Percentiles rank a stretch among this genome's conserved stretches.
Conservation (phyloP, 345 rosid species). For the Gossypium bickii region DNA sequence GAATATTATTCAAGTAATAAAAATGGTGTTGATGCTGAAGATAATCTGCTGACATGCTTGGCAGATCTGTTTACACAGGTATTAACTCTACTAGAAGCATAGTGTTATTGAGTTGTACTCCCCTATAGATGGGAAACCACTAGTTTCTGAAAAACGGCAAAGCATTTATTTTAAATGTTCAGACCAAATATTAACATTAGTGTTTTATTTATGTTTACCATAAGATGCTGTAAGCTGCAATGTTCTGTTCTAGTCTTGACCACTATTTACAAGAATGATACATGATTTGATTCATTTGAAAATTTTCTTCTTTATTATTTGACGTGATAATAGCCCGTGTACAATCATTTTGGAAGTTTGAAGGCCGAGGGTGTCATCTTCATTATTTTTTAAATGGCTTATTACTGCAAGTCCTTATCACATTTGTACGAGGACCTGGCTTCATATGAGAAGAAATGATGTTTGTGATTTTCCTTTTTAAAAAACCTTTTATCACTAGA, state of each 20-base stretch:
- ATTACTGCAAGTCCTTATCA: background rate
- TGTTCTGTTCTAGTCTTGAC: background rate
- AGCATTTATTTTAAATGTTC: background rate
- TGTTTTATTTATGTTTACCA: background rate
- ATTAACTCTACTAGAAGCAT: background rate
- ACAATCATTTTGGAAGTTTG: background rate
- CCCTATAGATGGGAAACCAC: background rate
- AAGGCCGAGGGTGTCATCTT: background rate
- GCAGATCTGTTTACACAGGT: conserved; percentile 98
- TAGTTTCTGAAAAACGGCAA: background rate
- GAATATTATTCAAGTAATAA: conserved; percentile 84
- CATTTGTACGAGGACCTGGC: background rate
- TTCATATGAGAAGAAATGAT: background rate
- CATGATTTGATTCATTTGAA: background rate
- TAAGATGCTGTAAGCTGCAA: background rate
- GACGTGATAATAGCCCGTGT: background rate
- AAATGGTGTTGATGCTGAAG: conserved; percentile 71
- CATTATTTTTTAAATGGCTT: background rate
- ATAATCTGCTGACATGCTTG: conserved; percentile 92
- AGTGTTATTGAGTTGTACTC: background rate
- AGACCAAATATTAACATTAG: background rate
- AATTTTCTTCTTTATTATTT: background rate
- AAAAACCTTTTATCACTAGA: background rate
- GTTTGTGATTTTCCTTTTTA: background rate
- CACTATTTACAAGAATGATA: background rate